Conservation (phyloP, 495 filamentous ascomycete genomes). For the Neurospora sp. region DNA sequence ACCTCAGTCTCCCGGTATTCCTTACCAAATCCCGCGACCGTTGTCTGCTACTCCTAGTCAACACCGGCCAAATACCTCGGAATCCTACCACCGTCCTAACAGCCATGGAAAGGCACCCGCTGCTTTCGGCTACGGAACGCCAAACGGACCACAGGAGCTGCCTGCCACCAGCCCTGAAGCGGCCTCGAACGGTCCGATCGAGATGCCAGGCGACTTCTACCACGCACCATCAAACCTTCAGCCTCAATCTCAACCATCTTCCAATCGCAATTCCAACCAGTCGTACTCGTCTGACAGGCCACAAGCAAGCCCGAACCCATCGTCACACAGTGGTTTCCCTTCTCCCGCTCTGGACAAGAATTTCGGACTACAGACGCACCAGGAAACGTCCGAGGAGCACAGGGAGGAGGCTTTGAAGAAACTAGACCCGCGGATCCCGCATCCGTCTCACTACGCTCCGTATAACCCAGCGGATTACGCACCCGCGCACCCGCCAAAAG, state of each 20-base stretch:
- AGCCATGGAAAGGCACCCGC: background rate
- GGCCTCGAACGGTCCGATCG: conserved; percentile 21
- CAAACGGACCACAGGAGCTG: conserved; percentile 14
- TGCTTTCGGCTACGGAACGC: conserved; percentile 6
- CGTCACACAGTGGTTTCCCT: conserved; percentile 14
- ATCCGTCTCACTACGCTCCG: conserved; percentile 16
- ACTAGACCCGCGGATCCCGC: conserved; percentile 12
- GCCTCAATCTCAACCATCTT: conserved; percentile 3
- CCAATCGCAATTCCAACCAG: conserved; percentile 20
- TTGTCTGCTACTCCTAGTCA: conserved; percentile 16
- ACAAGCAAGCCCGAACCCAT: conserved; percentile 21
- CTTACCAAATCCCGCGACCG: conserved; percentile 33
- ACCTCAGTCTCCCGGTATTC: conserved; percentile 24
- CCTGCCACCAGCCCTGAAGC: conserved; percentile 5
- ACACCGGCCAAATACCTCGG: background rate
- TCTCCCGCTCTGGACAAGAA: conserved; percentile 29
- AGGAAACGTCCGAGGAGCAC: conserved; percentile 33
- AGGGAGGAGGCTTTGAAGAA: conserved; percentile 16
- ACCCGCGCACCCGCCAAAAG: conserved; percentile 8
- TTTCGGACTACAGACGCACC: conserved; percentile 25
- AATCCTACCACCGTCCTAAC: background rate
- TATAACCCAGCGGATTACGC: conserved; percentile 39
- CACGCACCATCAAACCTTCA: conserved; percentile 15
- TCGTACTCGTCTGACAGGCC: conserved; percentile 20
- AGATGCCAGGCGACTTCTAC: conserved; percentile 38